phyloP scores from a whole-genome alignment of 768 basidiomycete genomes.

The Mycena olivaceomarginata region DNA sequence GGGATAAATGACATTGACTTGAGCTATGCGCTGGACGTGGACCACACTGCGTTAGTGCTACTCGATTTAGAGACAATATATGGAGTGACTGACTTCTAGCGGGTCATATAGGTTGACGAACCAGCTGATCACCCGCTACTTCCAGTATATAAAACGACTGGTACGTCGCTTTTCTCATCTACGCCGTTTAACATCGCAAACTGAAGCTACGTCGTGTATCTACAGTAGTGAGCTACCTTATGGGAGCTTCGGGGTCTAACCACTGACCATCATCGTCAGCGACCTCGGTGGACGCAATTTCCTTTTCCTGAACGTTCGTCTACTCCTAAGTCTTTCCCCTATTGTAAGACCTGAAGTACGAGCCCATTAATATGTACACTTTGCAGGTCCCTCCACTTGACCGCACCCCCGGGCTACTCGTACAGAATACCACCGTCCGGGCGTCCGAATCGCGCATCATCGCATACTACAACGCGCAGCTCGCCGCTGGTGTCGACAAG shows the following conservation, averaged over 20 bases:
- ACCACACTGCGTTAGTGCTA: slow-evolving; percentile 45
- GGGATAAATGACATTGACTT: slow-evolving; percentile 68
- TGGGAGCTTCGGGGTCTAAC: background rate
- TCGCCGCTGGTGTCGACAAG: slow-evolving; percentile 14
- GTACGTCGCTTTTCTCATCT: slow-evolving; percentile 44
- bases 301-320: slow-evolving; percentile 68
- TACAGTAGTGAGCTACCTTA: slow-evolving; percentile 45
- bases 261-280: slow-evolving; percentile 40
- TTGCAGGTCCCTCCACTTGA: slow-evolving; percentile 38
- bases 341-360: slow-evolving; percentile 14
- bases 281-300: slow-evolving; percentile 64
- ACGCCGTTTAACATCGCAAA: background rate
- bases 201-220: slow-evolving; percentile 20
- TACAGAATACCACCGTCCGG: slow-evolving; percentile 54
- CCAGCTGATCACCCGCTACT: slow-evolving; percentile 57
- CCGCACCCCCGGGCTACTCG: slow-evolving; percentile 55
- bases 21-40: slow-evolving; percentile 53
- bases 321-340: slow-evolving; percentile 60
- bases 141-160: slow-evolving; percentile 53
- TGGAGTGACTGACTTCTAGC: slow-evolving; percentile 13
- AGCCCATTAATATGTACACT: background rate
- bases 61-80: slow-evolving; percentile 5
- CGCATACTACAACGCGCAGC: slow-evolving; percentile 47
- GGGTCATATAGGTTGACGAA: slow-evolving; percentile 50
- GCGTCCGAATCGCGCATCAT: slow-evolving; percentile 47